Evolutionary conservation across 768 basidiomycete species (phyloP).

Genomic region (Thelephora aurantiotincta): DNA sequence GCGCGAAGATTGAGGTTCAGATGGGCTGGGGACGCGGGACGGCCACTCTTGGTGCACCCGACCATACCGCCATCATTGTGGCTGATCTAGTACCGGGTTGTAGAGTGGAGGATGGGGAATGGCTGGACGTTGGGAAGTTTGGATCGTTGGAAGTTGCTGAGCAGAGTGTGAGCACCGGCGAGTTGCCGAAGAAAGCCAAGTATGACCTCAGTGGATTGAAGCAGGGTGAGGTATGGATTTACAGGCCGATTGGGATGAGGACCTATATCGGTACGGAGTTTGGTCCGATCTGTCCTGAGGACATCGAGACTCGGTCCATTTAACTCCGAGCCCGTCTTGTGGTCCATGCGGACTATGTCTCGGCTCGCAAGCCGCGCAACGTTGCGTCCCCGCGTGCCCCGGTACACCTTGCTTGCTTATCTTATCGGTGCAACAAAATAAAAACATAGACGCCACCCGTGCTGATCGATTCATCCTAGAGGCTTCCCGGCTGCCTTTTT

Average conservation of each 20-base stretch:
- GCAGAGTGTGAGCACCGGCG: conserved; percentile 29
- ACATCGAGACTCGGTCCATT: conserved; percentile 5
- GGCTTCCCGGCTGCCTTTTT: too few species aligned
- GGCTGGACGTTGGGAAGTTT: conserved; percentile 25
- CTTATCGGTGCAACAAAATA: too few species aligned
- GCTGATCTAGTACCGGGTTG: conserved; percentile 23
- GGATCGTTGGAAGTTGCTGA: conserved; percentile 36
- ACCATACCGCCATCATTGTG: conserved; percentile 40
- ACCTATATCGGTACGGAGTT: conserved; percentile 16
- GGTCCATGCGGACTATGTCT: too few species aligned
- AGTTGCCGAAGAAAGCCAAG: conserved; percentile 22
- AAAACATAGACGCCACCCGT: too few species aligned
- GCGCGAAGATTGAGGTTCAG: conserved; percentile 19
- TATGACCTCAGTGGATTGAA: conserved; percentile 31
- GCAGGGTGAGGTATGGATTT: conserved; percentile 44
- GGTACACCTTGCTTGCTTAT: too few species aligned
- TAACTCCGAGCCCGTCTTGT: not conserved
- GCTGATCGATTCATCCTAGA: too few species aligned
- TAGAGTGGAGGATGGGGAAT: conserved; percentile 22
- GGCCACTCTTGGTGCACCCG: conserved; percentile 31
- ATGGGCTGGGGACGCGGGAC: conserved; percentile 13
- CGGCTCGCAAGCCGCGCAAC: too few species aligned
- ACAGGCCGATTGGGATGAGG: conserved; percentile 33
- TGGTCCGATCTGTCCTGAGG: conserved; percentile 10
- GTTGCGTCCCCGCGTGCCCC: too few species aligned